Evolutionary conservation across 2,329 filamentous ascomycete genomes (phyloP).

Genomic region (Pezicula rhizophila): DNA sequence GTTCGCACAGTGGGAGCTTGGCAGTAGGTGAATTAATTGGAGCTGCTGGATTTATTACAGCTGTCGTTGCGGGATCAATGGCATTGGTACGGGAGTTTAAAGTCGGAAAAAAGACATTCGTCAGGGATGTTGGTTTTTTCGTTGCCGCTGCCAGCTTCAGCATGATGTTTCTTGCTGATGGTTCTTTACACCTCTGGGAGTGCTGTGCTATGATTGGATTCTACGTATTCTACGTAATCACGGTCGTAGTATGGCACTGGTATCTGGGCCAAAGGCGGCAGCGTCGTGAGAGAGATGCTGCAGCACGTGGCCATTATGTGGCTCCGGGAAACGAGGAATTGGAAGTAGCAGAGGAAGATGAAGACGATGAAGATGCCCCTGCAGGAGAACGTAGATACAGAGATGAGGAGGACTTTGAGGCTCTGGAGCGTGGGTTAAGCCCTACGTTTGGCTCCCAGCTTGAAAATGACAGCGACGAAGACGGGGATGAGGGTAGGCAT

Average conservation of each 20-base stretch:
- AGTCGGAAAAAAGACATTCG: constrained; percentile 82
- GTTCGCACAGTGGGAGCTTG: constrained; percentile 92
- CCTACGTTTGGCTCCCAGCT: constrained; percentile 36
- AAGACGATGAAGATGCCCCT: constrained; percentile 47
- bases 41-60: constrained; percentile 91
- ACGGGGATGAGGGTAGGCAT: constrained; percentile 54
- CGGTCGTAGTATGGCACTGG: constrained; percentile 93
- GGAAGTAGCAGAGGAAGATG: constrained; percentile 62
- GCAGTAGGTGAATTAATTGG: constrained; percentile 93
- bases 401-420: constrained; percentile 24
- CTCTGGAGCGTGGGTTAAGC: constrained; percentile 24
- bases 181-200: constrained; percentile 80
- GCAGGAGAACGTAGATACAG: constrained; percentile 26
- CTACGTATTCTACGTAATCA: constrained; percentile 81
- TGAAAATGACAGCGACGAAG: constrained; percentile 37
- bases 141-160: constrained; percentile 80
- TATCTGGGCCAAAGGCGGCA: constrained; percentile 58
- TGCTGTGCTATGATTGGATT: constrained; percentile 85
- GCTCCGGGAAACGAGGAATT: constrained; percentile 43
- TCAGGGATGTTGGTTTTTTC: constrained; percentile 90
- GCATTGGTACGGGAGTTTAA: constrained; percentile 91
- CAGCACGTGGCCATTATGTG: constrained; percentile 69
- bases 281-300: constrained; percentile 58
- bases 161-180: constrained; percentile 82
- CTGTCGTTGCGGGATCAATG: constrained; percentile 96